Base-by-base conservation (phyloP, 371 early-diverging fungal genomes). In the Basidiobolus meristosporus region DNA sequence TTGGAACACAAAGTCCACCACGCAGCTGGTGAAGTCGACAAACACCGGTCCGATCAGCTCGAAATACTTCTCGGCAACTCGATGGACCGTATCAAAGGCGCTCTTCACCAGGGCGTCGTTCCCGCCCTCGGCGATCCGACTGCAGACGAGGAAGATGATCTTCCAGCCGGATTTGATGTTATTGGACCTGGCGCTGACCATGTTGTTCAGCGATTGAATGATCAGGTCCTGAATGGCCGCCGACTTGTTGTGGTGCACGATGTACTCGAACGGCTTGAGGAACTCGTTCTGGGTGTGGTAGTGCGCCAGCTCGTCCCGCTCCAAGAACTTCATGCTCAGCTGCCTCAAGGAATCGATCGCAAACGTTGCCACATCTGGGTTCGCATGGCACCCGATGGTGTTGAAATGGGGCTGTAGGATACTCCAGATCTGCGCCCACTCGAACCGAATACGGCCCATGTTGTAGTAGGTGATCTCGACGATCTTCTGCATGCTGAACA, bases 221-320 rank as follows among this genome's bases (percentile, higher is more conserved):
- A 57, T 86, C 87, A 90, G 85, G 53, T 93, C 95, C 56, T 89
- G 87, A 54, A 93, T 82, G 33, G 74, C 63, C 17, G 69, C 54
- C 44, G 80, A 76, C 0, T 68, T 60, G 39, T 79, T 79, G 44
- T 77, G 75, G 18, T 73, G 78, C 21, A 93, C 46, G 7, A 90
- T 75, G 44, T 80, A 67, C 14, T 78, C 82, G 61, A 90, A 93
- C 18, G 95, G 95, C 51, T 77, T 72, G 48, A 93, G 50, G 44
- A 93, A 90, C 54, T 90, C 90, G 49, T 88, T 86, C 60, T 93
- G 91, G 62, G 91, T 91, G 52, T 90, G 85, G 70, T 90, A 93
- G 52, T 88, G 81, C 11, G 85, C 74, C 38, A 93, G 52, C 58
- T 93, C 95, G 56, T 89, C 91, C 50, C 83, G 70, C 43, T 88